A percentile compares a stretch with the other conserved stretches of the same genome.
Conservation (phyloP, 768 basidiomycete genomes). For the Tephrocybe sp. region DNA sequence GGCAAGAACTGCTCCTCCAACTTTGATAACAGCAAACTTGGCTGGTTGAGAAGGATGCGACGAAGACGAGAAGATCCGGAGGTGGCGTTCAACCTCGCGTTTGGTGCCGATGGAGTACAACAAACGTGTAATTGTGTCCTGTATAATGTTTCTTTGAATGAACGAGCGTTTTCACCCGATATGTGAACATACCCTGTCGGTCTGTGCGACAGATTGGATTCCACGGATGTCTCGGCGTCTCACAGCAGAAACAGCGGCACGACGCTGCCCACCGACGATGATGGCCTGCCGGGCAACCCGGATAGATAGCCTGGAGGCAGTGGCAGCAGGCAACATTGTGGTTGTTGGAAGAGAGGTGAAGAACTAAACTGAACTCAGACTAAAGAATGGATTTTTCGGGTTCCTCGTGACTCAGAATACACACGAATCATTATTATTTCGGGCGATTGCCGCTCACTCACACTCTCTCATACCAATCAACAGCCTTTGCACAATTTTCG, state of each 20-base stretch:
- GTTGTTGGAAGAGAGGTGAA: constrained; percentile 10
- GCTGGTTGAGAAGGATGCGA: constrained; percentile 87
- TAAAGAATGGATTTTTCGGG: constrained; percentile 16
- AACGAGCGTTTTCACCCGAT: neutral
- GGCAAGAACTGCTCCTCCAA: constrained; percentile 93
- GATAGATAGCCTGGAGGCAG: constrained; percentile 33
- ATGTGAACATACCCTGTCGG: constrained; percentile 59
- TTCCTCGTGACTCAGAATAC: constrained; percentile 22
- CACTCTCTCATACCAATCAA: constrained; percentile 18
- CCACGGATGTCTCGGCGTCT: constrained; percentile 39
- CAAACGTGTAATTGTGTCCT: constrained; percentile 97
- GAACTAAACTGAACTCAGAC: constrained; percentile 10
- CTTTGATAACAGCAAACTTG: constrained; percentile 97
- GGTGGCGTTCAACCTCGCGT: constrained; percentile 96
- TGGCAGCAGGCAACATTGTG: constrained; percentile 35
- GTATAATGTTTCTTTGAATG: constrained; percentile 1
- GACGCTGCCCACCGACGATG: constrained; percentile 48
- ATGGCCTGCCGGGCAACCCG: constrained; percentile 45
- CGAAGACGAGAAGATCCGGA: constrained; percentile 96
- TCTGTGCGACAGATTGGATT: constrained; percentile 67
- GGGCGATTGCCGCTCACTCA: constrained; percentile 14
- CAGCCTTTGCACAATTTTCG: constrained; percentile 27
- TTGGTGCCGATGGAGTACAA: constrained; percentile 97
- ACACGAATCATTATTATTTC: neutral
- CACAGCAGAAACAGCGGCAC: constrained; percentile 41